These are phyloP conservation scores for Sporothrix protearum DNA, from an alignment of 2,329 filamentous ascomycete genomes.

Conservation along the genomic window DNA sequence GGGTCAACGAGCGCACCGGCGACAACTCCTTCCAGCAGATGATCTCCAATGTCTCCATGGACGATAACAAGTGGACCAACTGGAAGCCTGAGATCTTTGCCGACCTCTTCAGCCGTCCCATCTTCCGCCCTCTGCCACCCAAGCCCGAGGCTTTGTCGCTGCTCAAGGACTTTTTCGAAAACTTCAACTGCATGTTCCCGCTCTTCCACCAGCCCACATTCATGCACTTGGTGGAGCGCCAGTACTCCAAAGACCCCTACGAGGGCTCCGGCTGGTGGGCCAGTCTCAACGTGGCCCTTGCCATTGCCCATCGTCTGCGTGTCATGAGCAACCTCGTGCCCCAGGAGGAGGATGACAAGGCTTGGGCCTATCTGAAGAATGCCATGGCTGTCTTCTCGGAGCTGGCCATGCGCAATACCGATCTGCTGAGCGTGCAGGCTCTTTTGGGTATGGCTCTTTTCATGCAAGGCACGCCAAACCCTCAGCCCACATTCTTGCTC, in stretches of 20 bases:
- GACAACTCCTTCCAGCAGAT: conserved; percentile 91
- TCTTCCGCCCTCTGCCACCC: conserved; percentile 78
- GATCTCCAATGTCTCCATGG: conserved; percentile 85
- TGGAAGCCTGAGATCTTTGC: conserved; percentile 98
- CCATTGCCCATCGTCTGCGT: conserved; percentile 86
- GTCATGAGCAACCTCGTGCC: conserved; percentile 94
- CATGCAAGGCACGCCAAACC: conserved; percentile 93
- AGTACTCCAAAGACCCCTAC: conserved; percentile 90
- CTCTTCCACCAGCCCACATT: conserved; percentile 97
- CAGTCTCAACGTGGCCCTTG: conserved; percentile 86
- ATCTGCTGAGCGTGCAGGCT: conserved; percentile 90
- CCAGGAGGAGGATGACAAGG: conserved; percentile 87
- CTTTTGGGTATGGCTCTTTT: conserved; percentile 91
- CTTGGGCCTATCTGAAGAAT: conserved; percentile 95
- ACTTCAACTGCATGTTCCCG: conserved; percentile 99
- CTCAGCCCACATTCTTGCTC: conserved; percentile 87
- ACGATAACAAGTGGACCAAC: conserved; percentile 92
- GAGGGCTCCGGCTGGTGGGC: conserved; percentile 98
- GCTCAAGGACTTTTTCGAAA: conserved; percentile 91
- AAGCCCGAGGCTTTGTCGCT: conserved; percentile 85
- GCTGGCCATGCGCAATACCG: conserved; percentile 91
- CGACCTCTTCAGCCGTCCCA: conserved; percentile 80
- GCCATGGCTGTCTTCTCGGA: conserved; percentile 91
- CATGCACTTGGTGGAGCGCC: conserved; percentile 92
- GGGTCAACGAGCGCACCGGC: conserved; percentile 98